Evolutionary conservation across 192 early-diverging fungal species (phyloP), one percentile per base, ranked within the genome.

Genomic region (Entomortierella parvispora): DNA sequence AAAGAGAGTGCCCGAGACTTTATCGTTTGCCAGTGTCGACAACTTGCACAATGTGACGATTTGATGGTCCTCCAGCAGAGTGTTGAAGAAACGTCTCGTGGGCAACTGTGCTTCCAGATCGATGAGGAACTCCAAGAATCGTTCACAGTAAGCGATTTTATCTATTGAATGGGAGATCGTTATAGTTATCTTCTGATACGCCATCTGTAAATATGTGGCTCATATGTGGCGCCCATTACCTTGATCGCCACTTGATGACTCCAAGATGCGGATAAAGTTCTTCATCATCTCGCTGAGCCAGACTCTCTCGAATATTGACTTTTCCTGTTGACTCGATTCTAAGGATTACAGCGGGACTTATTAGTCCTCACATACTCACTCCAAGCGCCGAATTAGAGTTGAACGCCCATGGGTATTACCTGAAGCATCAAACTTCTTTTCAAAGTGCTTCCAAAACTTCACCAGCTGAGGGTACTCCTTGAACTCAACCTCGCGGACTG

Each of bases 101-200:
- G 96, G 89, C 55, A 98, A 79, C 81, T 98, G 97, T 18, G 93
- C 86, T 58, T 91, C 89, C 10, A 99, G 76, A 63, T 95, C 93
- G 12, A 96, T 92, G 45, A 99, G 64, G 20, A 99, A 86, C 80
- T 98, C 95, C 12, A 97, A 58, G 55, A 91, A 89, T 23, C 93
- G 85, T 33, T 89, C 89, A 55, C 83, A 84, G 56, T 93, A 96
- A 25, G 69, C 67, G 26, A 93, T 51, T 2, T 78, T 67, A 32
- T 90, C 86, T 49, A 61, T 22, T 42, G 80, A 46, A 7, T 67
- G 72, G 58, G 74, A 18, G n/a, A n/a, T n/a, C n/a, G n/a, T n/a
- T n/a, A n/a, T n/a, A n/a, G n/a, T n/a, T n/a, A n/a, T n/a, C n/a
- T n/a, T n/a, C n/a, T n/a, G n/a, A n/a, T n/a, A n/a, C n/a, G n/a